Conservation (phyloP, 2,329 filamentous ascomycete species). For the Colletotrichum magnum region DNA sequence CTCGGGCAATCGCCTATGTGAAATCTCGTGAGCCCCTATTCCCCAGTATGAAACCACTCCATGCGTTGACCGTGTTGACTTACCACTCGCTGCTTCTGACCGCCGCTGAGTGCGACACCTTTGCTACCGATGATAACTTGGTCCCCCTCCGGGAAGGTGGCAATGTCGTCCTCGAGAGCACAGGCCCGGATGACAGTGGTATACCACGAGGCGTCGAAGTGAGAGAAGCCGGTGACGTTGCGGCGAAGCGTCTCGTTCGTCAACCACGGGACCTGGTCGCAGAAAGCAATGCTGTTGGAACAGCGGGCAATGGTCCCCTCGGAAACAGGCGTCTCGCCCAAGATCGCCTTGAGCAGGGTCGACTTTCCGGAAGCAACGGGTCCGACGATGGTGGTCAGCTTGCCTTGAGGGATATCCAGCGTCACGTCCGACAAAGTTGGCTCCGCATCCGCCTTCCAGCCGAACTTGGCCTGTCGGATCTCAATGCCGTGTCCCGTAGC, state of each 20-base stretch:
- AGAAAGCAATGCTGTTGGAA: conserved; percentile 46
- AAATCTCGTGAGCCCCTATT: too few relatives aligned
- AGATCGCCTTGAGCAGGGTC: conserved; percentile 53
- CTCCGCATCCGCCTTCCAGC: conserved; percentile 46
- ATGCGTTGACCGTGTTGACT: too few relatives aligned
- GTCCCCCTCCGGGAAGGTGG: conserved; percentile 48
- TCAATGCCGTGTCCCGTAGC: not conserved
- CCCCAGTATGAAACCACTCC: too few relatives aligned
- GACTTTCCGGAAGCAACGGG: conserved; percentile 57
- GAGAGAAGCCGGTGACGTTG: conserved; percentile 53
- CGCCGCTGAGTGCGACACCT: conserved; percentile 59
- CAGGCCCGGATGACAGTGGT: conserved; percentile 49
- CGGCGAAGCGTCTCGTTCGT: conserved; percentile 51
- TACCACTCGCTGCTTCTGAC: conserved; percentile 56
- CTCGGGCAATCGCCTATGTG: conserved; percentile 58
- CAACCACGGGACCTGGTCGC: conserved; percentile 51
- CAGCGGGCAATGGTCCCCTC: conserved; percentile 35
- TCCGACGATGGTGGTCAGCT: conserved; percentile 55
- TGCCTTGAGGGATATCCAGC: conserved; percentile 46
- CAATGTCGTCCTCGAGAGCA: conserved; percentile 52
- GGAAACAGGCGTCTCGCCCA: conserved; percentile 44
- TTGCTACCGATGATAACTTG: conserved; percentile 55
- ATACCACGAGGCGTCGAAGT: conserved; percentile 48
- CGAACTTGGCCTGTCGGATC: conserved; percentile 45
- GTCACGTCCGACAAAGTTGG: conserved; percentile 48